Percentiles rank a stretch among this genome's conserved stretches.
Conservation (phyloP, 1,139 yeast species). For the Yamadazyma dendronema region DNA sequence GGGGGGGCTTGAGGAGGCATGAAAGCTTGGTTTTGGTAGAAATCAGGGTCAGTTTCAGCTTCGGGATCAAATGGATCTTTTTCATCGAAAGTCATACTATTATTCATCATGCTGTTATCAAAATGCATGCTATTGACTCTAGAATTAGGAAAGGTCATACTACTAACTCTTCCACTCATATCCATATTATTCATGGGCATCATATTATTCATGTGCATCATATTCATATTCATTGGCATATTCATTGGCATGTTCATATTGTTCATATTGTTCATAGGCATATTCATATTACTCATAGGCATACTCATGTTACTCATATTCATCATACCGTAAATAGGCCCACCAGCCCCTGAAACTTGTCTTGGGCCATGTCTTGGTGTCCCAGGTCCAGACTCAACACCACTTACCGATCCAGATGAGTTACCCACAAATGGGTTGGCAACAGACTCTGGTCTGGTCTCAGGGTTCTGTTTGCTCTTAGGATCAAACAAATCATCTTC, state of each 20-base stretch:
- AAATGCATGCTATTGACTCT: background rate
- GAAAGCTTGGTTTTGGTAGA: constrained; percentile 3
- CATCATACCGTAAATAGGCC: constrained; percentile 2
- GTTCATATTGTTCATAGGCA: constrained; percentile 1
- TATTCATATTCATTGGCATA: constrained; percentile 1
- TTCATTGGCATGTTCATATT: background rate
- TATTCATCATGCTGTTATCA: background rate
- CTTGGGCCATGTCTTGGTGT: background rate
- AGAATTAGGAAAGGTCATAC: background rate
- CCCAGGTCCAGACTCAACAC: no score
- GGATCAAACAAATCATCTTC: constrained; percentile 15
- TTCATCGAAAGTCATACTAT: constrained; percentile 1
- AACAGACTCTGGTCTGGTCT: constrained; percentile 6
- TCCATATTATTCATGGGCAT: constrained; percentile 1
- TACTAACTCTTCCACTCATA: background rate
- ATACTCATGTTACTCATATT: constrained; percentile 1
- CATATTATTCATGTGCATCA: background rate
- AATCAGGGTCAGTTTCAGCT: background rate
- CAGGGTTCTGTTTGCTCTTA: constrained; percentile 6
- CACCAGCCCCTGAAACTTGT: background rate
- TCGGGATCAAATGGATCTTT: constrained; percentile 3
- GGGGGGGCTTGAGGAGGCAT: constrained; percentile 15
- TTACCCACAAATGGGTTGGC: constrained; percentile 2
- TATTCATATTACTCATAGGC: background rate
- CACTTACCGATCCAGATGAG: no score